Conservation (phyloP, 2,329 filamentous ascomycete species). For the Pseudocercospora macadamiae region DNA sequence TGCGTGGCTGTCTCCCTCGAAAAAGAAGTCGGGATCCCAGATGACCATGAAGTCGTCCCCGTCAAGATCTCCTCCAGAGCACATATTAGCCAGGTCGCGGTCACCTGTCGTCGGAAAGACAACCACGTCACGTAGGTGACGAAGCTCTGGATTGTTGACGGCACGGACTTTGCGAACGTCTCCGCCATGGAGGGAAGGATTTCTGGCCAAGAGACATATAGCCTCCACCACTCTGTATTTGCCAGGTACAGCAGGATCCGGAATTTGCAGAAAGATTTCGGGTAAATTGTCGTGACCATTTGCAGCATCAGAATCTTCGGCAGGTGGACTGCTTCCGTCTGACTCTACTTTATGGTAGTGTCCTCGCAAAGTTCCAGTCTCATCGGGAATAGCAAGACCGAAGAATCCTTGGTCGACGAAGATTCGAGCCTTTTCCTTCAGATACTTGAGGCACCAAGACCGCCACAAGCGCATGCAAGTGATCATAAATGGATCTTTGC, state of each 20-base stretch:
- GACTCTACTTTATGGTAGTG: conserved; percentile 53
- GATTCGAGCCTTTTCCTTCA: conserved; percentile 92
- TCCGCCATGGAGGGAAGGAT: conserved; percentile 90
- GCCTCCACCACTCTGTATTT: conserved; percentile 71
- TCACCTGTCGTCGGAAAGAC: conserved; percentile 85
- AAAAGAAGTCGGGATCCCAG: conserved; percentile 80
- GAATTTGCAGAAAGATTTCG: conserved; percentile 87
- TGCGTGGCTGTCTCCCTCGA: conserved; percentile 67
- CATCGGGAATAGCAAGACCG: conserved; percentile 85
- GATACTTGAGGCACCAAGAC: conserved; percentile 82
- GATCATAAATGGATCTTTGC: conserved; percentile 76
- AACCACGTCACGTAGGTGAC: conserved; percentile 80
- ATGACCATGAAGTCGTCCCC: conserved; percentile 95
- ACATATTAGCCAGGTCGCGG: conserved; percentile 86
- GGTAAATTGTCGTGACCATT: conserved; percentile 55
- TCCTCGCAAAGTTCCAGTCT: conserved; percentile 74
- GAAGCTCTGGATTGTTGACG: conserved; percentile 72
- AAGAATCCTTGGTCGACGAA: conserved; percentile 81
- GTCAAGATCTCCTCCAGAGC: conserved; percentile 92
- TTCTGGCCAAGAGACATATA: conserved; percentile 81
- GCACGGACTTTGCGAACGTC: conserved; percentile 88
- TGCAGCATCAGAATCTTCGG: conserved; percentile 49
- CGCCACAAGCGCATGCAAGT: conserved; percentile 83
- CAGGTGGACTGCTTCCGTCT: conserved; percentile 36
- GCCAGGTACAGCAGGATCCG: conserved; percentile 51